Evolutionary conservation across 1,284 basidiomycete species (phyloP).

Genomic region (Pisolithus thermaeus): DNA sequence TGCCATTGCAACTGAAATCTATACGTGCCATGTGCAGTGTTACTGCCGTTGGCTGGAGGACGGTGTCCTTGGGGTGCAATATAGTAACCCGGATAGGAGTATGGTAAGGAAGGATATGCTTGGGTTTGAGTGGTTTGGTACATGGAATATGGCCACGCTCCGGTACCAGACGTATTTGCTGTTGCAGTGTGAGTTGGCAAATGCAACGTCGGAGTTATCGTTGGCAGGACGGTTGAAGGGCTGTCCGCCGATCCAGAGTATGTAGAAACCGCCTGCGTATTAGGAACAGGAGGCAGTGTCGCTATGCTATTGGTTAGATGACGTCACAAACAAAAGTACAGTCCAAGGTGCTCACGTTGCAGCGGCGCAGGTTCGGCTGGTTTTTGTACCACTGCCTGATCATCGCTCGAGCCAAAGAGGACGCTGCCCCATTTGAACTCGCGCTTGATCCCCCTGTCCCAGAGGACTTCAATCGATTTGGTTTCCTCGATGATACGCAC

Average conservation of each 20-base stretch:
- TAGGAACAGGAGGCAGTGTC: constrained; percentile 8
- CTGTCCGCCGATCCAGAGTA: constrained; percentile 20
- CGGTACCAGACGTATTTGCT: constrained; percentile 19
- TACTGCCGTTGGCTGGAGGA: constrained; percentile 11
- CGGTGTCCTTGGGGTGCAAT: constrained; percentile 10
- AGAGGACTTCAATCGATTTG: constrained; percentile 70
- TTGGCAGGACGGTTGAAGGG: constrained; percentile 13
- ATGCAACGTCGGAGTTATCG: constrained; percentile 9
- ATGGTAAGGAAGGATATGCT: constrained; percentile 15
- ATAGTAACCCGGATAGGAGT: constrained; percentile 16
- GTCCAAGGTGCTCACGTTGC: constrained; percentile 27
- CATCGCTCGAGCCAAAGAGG: constrained; percentile 58
- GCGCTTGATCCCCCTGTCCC: constrained; percentile 63
- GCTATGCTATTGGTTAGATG: background rate
- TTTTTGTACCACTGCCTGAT: constrained; percentile 54
- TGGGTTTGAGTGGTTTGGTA: constrained; percentile 13
- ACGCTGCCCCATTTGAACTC: constrained; percentile 80
- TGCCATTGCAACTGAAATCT: constrained; percentile 35
- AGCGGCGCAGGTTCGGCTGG: constrained; percentile 46
- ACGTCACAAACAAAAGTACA: constrained; percentile 1
- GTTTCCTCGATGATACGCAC: constrained; percentile 63
- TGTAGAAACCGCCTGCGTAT: constrained; percentile 22
- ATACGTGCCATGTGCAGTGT: constrained; percentile 21
- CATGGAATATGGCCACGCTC: constrained; percentile 30
- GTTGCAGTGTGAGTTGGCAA: constrained; percentile 19